These are phyloP conservation scores for Fomitopsis pinicola DNA, from an alignment of 1,284 basidiomycete species.

Conservation along the genomic window DNA sequence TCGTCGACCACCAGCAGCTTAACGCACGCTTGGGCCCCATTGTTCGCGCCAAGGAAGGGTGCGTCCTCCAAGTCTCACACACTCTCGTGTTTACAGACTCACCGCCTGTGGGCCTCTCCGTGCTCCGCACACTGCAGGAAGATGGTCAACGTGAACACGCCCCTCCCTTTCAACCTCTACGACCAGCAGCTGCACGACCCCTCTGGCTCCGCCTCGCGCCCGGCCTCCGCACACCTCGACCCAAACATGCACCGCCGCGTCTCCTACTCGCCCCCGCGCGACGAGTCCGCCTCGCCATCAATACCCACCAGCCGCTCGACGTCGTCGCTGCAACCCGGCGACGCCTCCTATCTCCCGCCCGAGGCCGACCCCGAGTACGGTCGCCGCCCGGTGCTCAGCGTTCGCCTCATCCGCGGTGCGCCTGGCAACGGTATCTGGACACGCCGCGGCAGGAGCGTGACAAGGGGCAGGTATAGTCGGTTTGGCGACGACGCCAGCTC, in stretches of 20 bases:
- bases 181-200: conserved; percentile 39
- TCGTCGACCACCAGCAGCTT: conserved; percentile 47
- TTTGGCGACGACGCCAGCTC: conserved; percentile 15
- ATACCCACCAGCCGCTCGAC: conserved; percentile 28
- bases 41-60: conserved; percentile 63
- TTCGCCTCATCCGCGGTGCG: conserved; percentile 19
- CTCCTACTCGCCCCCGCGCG: conserved; percentile 21
- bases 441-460: conserved; percentile 17
- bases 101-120: background rate
- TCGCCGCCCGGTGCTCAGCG: conserved; percentile 22
- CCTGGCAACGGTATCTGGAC: conserved; percentile 9
- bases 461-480: conserved; percentile 23
- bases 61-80: conserved; percentile 18
- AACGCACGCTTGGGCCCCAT: conserved; percentile 54
- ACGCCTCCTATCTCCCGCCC: conserved; percentile 27
- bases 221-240: conserved; percentile 13
- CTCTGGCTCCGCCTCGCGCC: conserved; percentile 19
- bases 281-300: conserved; percentile 21
- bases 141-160: conserved; percentile 68
- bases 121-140: conserved; percentile 36
- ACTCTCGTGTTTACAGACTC: conserved; percentile 1
- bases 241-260: conserved; percentile 6
- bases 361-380: conserved; percentile 22
- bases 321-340: conserved; percentile 26
- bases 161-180: conserved; percentile 63